A percentile compares a stretch with the other conserved stretches of the same genome.
phyloP scores from a whole-genome alignment of 108 stramenopile species.

The Nannochloropsis gaditana region DNA sequence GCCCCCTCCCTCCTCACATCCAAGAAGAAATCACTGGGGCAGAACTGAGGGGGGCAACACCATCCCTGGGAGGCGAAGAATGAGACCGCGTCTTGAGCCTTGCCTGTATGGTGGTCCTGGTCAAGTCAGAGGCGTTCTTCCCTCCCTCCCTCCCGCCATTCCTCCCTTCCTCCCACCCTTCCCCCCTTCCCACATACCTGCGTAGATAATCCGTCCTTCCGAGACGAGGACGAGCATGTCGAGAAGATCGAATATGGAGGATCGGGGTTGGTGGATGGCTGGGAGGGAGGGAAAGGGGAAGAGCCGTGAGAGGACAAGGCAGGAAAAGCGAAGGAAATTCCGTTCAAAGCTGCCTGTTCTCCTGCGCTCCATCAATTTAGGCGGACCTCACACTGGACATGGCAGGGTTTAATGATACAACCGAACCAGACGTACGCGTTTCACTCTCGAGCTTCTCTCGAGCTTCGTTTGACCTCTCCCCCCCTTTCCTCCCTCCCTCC shows the following conservation, averaged over 20 bases:
- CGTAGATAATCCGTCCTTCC: slow-evolving; percentile 47
- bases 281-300: not conserved
- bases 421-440: too few relatives aligned
- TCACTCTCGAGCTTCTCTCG: not conserved
- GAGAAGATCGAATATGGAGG: slow-evolving; percentile 49
- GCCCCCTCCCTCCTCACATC: not conserved
- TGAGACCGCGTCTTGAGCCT: not conserved
- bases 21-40: not conserved
- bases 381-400: too few relatives aligned
- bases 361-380: too few relatives aligned
- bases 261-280: slow-evolving; percentile 47
- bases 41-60: not conserved
- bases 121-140: not conserved
- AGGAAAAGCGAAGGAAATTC: not conserved
- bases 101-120: not conserved
- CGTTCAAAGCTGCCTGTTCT: too few relatives aligned
- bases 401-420: too few relatives aligned
- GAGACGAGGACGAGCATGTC: slow-evolving; percentile 50
- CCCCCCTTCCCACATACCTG: slow-evolving; percentile 18
- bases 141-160: not conserved
- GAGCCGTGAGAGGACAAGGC: not conserved
- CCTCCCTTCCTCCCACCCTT: not conserved
- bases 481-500: not conserved
- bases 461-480: not conserved
- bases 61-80: not conserved